Evolutionary conservation across 73 alveolate species (phyloP).

Genomic region (Durusdinium trenchii): DNA sequence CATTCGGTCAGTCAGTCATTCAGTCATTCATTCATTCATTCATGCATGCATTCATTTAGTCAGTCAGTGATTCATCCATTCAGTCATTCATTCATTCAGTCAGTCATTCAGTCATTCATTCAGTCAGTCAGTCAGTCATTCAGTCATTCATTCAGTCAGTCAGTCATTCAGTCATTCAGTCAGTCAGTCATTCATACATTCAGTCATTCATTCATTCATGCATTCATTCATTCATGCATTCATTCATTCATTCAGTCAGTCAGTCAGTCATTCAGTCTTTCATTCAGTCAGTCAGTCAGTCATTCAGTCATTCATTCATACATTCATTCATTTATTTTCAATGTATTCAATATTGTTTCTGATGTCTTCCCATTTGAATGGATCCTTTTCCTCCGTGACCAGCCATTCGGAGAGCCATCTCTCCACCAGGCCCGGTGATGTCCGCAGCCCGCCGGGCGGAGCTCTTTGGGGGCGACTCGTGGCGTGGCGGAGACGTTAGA

Average conservation of each 20-base stretch:
- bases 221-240: neutral
- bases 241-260: neutral
- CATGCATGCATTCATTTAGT: neutral
- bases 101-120: neutral
- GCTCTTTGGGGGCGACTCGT: conserved; percentile 77
- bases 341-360: neutral
- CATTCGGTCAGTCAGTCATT: neutral
- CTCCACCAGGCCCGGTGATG: conserved; percentile 38
- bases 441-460: conserved; percentile 58
- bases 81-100: neutral
- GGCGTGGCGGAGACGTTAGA: no score
- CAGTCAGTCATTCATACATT: neutral
- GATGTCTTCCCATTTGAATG: no score
- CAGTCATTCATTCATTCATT: neutral
- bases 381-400: no score
- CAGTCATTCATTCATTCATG: neutral
- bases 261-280: neutral
- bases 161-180: neutral
- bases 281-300: neutral
- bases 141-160: neutral
- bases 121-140: neutral
- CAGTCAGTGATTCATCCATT: neutral
- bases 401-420: neutral
- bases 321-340: neutral
- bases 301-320: neutral